A percentile compares a stretch with the other conserved stretches of the same genome.
Conservation (phyloP, 1,284 basidiomycete genomes). For the Naganishia albida region DNA sequence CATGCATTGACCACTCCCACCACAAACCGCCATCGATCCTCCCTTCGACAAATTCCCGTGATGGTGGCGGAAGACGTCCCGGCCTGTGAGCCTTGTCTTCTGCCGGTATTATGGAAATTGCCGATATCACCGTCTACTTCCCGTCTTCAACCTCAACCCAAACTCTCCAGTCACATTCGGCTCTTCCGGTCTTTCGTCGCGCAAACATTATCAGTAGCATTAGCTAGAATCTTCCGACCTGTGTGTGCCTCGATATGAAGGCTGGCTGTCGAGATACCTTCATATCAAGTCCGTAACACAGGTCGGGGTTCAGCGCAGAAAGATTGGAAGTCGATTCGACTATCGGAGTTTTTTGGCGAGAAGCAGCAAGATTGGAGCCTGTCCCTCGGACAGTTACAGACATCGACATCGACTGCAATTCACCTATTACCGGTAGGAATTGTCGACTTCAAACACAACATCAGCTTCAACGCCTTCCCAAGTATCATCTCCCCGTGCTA, state of each 20-base stretch:
- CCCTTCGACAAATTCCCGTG: conserved; percentile 23
- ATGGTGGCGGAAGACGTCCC: conserved; percentile 20
- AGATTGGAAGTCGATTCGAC: conserved; percentile 10
- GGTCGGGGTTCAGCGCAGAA: conserved; percentile 13
- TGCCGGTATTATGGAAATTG: conserved; percentile 31
- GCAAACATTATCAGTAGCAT: conserved; percentile 29
- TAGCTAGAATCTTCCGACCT: background rate
- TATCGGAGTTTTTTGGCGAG: background rate
- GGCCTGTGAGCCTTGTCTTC: conserved; percentile 21
- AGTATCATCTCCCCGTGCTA: conserved; percentile 5
- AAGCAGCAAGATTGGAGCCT: conserved; percentile 38
- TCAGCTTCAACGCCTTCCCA: conserved; percentile 8
- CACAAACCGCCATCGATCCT: conserved; percentile 19
- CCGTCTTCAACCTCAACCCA: conserved; percentile 29
- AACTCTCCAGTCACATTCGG: conserved; percentile 29
- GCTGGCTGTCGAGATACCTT: no score
- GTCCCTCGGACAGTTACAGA: conserved; percentile 49
- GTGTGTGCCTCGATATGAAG: conserved; percentile 36
- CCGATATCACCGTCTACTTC: conserved; percentile 25
- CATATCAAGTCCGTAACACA: background rate
- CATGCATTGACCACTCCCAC: conserved; percentile 35
- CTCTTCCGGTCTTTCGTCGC: conserved; percentile 19
- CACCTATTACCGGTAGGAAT: conserved; percentile 46
- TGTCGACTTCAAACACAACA: conserved; percentile 7
- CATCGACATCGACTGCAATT: conserved; percentile 47